Conservation (phyloP, 805 yeast genomes). For the Zygoascus bituminiphila region DNA sequence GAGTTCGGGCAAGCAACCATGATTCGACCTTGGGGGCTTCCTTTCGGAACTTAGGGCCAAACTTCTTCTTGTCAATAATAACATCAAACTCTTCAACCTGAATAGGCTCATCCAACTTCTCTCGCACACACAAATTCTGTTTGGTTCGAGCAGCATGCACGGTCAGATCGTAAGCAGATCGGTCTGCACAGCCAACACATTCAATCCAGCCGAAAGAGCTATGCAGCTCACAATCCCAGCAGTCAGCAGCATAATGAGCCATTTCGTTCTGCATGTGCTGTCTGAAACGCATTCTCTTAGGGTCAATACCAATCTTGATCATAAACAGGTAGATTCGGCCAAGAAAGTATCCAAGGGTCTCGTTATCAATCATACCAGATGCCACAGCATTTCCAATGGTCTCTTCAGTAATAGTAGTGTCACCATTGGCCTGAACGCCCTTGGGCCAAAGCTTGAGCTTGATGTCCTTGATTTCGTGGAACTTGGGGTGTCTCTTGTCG, state of each 20-base stretch:
- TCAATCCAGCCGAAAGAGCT: slow-evolving; percentile 99
- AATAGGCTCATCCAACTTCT: slow-evolving; percentile 76
- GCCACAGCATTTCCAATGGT: slow-evolving; percentile 87
- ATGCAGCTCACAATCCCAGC: slow-evolving; percentile 98
- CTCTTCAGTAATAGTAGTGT: slow-evolving; percentile 52
- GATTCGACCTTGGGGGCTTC: slow-evolving; percentile 90
- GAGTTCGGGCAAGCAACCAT: slow-evolving; percentile 66
- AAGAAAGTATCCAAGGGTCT: slow-evolving; percentile 93
- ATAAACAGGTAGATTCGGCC: slow-evolving; percentile 87
- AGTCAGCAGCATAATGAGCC: slow-evolving; percentile 99
- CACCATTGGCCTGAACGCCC: slow-evolving; percentile 80
- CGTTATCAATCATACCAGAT: slow-evolving; percentile 84
- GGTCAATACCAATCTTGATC: slow-evolving; percentile 83
- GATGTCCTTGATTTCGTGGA: slow-evolving; percentile 64
- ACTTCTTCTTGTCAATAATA: slow-evolving; percentile 85
- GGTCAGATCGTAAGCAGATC: slow-evolving; percentile 94
- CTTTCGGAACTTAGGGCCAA: slow-evolving; percentile 96
- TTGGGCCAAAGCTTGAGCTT: slow-evolving; percentile 75
- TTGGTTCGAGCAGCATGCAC: slow-evolving; percentile 94
- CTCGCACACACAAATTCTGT: slow-evolving; percentile 91
- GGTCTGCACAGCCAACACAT: slow-evolving; percentile 99
- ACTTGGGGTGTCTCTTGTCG: slow-evolving; percentile 75
- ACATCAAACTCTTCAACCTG: slow-evolving; percentile 78
- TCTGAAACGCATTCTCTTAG: slow-evolving; percentile 81
- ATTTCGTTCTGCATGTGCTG: slow-evolving; percentile 98